Percentiles rank a stretch among this genome's conserved stretches.
phyloP scores from a whole-genome alignment of 352 stramenopile species.

The Thalassiosira ordinaria region DNA sequence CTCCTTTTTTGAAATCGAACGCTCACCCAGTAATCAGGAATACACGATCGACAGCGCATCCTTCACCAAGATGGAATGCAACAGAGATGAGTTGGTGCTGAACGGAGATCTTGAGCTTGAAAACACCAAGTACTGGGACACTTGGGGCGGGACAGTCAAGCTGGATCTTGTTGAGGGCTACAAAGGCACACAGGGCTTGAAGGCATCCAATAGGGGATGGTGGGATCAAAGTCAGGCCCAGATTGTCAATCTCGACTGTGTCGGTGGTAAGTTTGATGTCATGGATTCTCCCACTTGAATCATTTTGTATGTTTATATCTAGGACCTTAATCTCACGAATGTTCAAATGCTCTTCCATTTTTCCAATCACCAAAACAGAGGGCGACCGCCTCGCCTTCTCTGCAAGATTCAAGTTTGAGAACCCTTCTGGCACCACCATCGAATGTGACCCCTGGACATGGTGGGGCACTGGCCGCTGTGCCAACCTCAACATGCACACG shows the following conservation, averaged over 20 bases:
- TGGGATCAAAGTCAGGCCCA: conserved; percentile 43
- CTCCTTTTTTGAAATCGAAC: conserved; percentile 49
- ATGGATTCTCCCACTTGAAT: too few species aligned
- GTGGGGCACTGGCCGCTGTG: conserved; percentile 36
- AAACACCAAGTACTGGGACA: conserved; percentile 54
- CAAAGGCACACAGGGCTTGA: conserved; percentile 30
- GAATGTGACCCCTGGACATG: conserved; percentile 20
- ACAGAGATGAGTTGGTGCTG: conserved; percentile 32
- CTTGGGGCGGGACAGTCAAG: conserved; percentile 20
- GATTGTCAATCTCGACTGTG: conserved; percentile 9
- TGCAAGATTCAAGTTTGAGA: conserved; percentile 52
- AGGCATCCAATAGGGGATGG: conserved; percentile 20
- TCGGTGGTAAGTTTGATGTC: conserved; percentile 6
- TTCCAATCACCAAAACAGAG: conserved; percentile 11
- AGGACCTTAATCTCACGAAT: not conserved
- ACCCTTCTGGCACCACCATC: not conserved
- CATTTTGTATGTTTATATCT: too few species aligned
- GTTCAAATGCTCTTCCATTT: not conserved
- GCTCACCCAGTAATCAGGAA: conserved; percentile 43
- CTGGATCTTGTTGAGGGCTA: conserved; percentile 37
- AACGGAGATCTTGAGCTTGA: conserved; percentile 55
- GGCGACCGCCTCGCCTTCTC: conserved; percentile 55
- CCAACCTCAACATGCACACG: conserved; percentile 52
- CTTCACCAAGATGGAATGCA: conserved; percentile 40
- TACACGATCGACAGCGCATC: conserved; percentile 49